Base-by-base conservation (phyloP, 1,284 basidiomycete species). In the Ceratobasidium papillatum region DNA sequence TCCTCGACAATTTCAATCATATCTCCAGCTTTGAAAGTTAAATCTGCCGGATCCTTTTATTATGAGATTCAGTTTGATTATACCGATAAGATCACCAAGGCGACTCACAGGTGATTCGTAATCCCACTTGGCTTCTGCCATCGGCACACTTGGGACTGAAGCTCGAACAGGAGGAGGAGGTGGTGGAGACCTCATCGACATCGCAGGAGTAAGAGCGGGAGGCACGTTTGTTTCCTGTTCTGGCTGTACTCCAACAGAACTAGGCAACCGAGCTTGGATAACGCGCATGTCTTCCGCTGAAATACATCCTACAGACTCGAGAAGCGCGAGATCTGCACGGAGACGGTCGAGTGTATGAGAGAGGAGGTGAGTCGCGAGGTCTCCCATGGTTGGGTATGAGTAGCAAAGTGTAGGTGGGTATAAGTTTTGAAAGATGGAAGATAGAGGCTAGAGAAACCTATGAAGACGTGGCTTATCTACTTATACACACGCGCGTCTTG, bases 91-190 rank as follows among this genome's bases (percentile, higher is more conserved):
- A 38, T 11, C 71, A 14, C 36, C 27, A 75, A 59, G 52, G 75
- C 27, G 77, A 88, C 90, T 75, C 81, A 78, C 34, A 85, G 85
- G 71, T 86, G 81, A 77, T 89, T 91, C 91, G 81, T 91, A 92
- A 1, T 82, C 79, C 91, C 91, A 92, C 0, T 87, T 65, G 0
- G 90, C 90, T 73, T 84, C 85, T 1, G 87, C 89, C 74, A 84
- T 82, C 17, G 14, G 12, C 54, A 78, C 78, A 19, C 81, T 77
- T 1, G 82, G 79, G 25, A 17, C 45, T 7, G 45, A 3, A 5
- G 83, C n/a, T n/a, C 66, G 80, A 7, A 82, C 81, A 8, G 82
- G 79, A 17, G 81, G 77, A 38, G 77, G 78, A 12, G 36, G 36
- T 27, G 49, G 36, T 17, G 56, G 54, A 25, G 68, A 27, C 27